Percentiles rank a stretch among this genome's conserved stretches.
phyloP scores from a whole-genome alignment of 306 rosid species.

The Rosa persica region DNA sequence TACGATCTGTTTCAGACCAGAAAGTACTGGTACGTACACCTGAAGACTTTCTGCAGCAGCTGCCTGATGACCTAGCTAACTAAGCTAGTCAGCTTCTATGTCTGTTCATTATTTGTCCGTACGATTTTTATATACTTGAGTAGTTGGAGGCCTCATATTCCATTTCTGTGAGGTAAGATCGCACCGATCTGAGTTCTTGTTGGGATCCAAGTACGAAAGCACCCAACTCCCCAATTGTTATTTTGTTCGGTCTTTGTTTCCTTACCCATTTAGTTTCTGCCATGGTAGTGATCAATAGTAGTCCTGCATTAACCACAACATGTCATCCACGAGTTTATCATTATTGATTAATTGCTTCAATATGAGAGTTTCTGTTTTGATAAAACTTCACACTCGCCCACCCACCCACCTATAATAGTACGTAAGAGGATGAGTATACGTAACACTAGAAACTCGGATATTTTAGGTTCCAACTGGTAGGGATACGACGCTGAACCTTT shows the following conservation, averaged over 20 bases:
- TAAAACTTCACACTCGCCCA: neutral
- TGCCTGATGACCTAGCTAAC: neutral
- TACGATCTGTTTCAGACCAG: constrained; percentile 7
- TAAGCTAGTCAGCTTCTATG: neutral
- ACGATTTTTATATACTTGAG: constrained; percentile 3
- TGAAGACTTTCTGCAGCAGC: neutral
- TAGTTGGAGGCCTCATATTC: neutral
- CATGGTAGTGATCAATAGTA: constrained; percentile 3
- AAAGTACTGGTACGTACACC: neutral
- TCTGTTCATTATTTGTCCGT: neutral
- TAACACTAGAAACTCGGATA: neutral
- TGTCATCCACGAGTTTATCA: constrained; percentile 6
- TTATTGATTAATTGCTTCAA: neutral
- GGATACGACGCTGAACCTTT: neutral
- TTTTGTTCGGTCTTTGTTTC: constrained; percentile 1
- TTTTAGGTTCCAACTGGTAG: neutral
- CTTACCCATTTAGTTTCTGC: neutral
- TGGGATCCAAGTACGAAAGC: constrained; percentile 22
- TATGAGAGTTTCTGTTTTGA: neutral
- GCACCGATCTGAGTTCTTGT: neutral
- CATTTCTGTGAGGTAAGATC: neutral
- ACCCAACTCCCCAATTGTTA: neutral
- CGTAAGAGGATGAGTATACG: neutral
- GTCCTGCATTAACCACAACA: neutral
- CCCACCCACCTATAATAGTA: neutral